A percentile compares a stretch with the other conserved stretches of the same genome.
Conservation (phyloP, 192 early-diverging fungal species). For the Helicostylum pulchrum region DNA sequence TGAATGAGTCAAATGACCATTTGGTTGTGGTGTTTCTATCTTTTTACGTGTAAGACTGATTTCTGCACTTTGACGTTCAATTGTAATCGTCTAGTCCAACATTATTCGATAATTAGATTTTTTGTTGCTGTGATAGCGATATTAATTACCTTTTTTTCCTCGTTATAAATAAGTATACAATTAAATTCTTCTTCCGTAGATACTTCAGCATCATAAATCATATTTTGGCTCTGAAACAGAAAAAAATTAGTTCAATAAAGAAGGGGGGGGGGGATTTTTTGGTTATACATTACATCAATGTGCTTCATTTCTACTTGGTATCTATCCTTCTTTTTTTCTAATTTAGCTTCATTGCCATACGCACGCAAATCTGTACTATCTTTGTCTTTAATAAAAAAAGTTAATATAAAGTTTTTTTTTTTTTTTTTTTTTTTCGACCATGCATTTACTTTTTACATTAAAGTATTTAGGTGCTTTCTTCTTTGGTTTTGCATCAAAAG, state of each 20-base stretch:
- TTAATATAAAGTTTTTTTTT: too few species aligned
- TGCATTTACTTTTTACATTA: constrained; percentile 11
- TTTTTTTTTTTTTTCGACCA: not conserved
- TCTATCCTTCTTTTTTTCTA: constrained; percentile 9
- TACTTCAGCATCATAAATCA: constrained; percentile 7
- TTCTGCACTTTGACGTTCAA: constrained; percentile 6
- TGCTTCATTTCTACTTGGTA: constrained; percentile 9
- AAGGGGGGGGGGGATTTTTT: not conserved
- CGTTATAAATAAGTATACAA: constrained; percentile 11
- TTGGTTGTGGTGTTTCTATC: constrained; percentile 27
- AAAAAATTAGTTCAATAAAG: not conserved
- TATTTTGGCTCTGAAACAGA: not conserved
- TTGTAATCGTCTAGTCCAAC: not conserved
- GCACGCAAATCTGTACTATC: not conserved
- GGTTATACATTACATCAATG: not conserved
- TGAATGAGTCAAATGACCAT: too few species aligned
- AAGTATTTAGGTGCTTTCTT: constrained; percentile 1
- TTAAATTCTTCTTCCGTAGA: constrained; percentile 5
- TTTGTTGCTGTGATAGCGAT: not conserved
- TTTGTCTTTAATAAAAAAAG: too few species aligned
- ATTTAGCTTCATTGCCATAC: not conserved
- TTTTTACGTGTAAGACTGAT: constrained; percentile 28
- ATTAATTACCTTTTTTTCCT: constrained; percentile 2
- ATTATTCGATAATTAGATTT: not conserved
- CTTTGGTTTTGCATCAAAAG: not conserved